A percentile compares a stretch with the other conserved stretches of the same genome.
Evolutionary conservation across 2,329 filamentous ascomycete species (phyloP).

Genomic region (Calonectria pseudoreteaudii): DNA sequence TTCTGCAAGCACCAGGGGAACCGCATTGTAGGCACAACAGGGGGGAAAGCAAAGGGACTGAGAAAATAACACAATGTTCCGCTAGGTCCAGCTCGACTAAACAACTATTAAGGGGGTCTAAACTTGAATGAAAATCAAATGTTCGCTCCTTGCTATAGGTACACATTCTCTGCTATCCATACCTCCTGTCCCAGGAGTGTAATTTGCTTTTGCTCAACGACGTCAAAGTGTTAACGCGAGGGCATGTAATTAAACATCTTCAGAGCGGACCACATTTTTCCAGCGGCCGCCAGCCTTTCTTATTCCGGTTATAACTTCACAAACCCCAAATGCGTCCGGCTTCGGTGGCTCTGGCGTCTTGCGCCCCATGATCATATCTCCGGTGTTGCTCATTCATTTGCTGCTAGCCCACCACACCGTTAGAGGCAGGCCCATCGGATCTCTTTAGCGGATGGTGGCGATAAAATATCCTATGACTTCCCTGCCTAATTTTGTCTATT

Average conservation of each 20-base stretch:
- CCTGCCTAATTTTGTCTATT: conserved; percentile 44
- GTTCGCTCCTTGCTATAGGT: not conserved
- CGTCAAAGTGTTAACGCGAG: conserved; percentile 42
- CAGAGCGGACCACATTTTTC: conserved; percentile 44
- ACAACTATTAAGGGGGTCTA: not conserved
- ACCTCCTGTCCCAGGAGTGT: not conserved
- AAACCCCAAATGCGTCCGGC: conserved; percentile 34
- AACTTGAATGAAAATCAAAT: not conserved
- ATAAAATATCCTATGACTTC: conserved; percentile 40
- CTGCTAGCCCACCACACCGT: conserved; percentile 3
- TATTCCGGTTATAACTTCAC: conserved; percentile 40
- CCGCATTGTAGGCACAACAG: not conserved
- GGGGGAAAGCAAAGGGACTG: not conserved
- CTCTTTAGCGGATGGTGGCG: conserved; percentile 33
- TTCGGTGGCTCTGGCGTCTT: conserved; percentile 30
- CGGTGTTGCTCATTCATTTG: conserved; percentile 17
- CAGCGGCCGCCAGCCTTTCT: conserved; percentile 21
- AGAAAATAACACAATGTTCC: not conserved
- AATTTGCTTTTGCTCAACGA: conserved; percentile 15
- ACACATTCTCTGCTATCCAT: not conserved
- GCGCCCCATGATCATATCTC: conserved; percentile 37
- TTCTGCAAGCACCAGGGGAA: not conserved
- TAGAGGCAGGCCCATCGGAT: conserved; percentile 10
- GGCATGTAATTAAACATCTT: conserved; percentile 47
- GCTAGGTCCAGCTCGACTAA: not conserved